phyloP scores from a whole-genome alignment of 2,329 filamentous ascomycete species.

The Hypoxylon sp. region DNA sequence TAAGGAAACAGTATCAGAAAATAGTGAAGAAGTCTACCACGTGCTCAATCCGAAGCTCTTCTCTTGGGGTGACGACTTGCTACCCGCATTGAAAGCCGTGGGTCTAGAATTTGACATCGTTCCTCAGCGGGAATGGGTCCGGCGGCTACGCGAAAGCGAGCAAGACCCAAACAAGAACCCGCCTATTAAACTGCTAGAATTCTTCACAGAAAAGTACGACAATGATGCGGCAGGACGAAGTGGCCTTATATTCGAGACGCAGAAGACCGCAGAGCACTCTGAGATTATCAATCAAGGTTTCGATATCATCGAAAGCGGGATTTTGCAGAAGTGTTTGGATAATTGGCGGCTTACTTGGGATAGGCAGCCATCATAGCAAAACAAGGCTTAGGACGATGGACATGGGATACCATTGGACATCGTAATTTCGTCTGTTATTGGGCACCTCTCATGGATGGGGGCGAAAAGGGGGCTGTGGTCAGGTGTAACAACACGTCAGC shows the following conservation, averaged over 20 bases:
- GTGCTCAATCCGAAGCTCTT: slow-evolving; percentile 64
- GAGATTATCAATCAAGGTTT: slow-evolving; percentile 52
- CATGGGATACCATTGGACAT: too few relatives aligned
- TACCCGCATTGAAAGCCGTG: slow-evolving; percentile 62
- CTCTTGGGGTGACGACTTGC: slow-evolving; percentile 65
- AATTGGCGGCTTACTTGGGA: slow-evolving; percentile 26
- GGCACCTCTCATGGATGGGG: too few relatives aligned
- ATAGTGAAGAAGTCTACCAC: slow-evolving; percentile 60
- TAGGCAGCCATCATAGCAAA: background rate
- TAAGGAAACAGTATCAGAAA: slow-evolving; percentile 28
- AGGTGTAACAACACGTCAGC: too few relatives aligned
- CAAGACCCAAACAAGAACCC: slow-evolving; percentile 64
- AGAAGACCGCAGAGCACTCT: slow-evolving; percentile 44
- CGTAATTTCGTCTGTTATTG: too few relatives aligned
- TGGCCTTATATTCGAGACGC: slow-evolving; percentile 57
- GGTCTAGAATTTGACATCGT: slow-evolving; percentile 62
- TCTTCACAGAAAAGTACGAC: slow-evolving; percentile 66
- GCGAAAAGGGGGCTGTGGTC: too few relatives aligned
- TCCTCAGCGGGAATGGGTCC: slow-evolving; percentile 60
- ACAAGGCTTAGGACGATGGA: too few relatives aligned
- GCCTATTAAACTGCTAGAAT: slow-evolving; percentile 65
- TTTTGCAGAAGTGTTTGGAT: slow-evolving; percentile 52
- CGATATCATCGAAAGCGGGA: slow-evolving; percentile 56
- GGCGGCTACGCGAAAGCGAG: slow-evolving; percentile 59
- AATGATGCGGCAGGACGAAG: slow-evolving; percentile 56